Evolutionary conservation across 148 eudicot species (phyloP).

Genomic region (Silene latifolia): DNA sequence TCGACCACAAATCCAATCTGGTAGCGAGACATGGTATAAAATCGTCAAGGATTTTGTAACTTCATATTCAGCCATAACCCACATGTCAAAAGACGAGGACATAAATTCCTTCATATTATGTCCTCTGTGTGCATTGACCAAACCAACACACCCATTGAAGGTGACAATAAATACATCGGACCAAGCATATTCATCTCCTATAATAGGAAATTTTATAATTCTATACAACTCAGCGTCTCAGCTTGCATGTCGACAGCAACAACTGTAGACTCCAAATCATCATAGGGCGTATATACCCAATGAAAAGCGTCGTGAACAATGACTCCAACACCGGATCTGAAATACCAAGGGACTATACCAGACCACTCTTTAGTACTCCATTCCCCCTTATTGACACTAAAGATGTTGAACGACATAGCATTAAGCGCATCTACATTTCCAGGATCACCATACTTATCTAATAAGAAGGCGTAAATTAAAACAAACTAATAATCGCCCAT

Average conservation of each 20-base stretch:
- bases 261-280: not conserved
- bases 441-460: too few species aligned
- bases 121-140: not conserved
- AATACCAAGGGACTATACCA: too few species aligned
- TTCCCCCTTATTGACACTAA: too few species aligned
- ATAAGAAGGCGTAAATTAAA: too few species aligned
- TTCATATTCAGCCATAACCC: too few species aligned
- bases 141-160: not conserved
- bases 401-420: too few species aligned
- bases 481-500: not conserved
- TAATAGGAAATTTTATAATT: not conserved
- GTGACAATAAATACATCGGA: not conserved
- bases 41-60: too few species aligned
- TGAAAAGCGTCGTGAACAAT: not conserved
- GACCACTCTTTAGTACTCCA: too few species aligned
- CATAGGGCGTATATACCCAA: not conserved
- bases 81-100: too few species aligned
- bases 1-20: not conserved
- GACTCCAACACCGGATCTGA: too few species aligned
- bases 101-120: too few species aligned
- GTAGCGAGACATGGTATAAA: not conserved
- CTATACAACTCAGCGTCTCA: not conserved
- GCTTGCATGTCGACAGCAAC: not conserved
- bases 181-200: not conserved
- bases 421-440: too few species aligned